These are phyloP conservation scores for Schwanniomyces polymorphus DNA, from an alignment of 805 yeast genomes.

Conservation along the genomic window DNA sequence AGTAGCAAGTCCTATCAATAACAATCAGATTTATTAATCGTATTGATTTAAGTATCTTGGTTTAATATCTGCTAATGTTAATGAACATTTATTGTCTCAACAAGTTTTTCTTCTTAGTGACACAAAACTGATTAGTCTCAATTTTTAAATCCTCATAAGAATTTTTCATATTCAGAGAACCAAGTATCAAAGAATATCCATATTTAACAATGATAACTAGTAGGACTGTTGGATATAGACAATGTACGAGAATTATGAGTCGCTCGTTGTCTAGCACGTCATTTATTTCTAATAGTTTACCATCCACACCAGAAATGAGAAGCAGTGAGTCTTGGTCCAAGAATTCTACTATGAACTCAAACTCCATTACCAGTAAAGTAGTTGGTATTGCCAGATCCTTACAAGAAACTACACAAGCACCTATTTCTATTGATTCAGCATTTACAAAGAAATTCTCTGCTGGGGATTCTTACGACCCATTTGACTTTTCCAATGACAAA, in stretches of 20 bases:
- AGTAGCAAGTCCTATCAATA: neutral
- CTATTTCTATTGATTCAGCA: constrained; percentile 26
- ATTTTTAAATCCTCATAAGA: neutral
- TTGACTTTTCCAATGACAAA: constrained; percentile 69
- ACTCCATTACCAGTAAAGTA: constrained; percentile 27
- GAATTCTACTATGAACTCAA: constrained; percentile 4
- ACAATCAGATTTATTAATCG: neutral
- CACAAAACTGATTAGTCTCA: neutral
- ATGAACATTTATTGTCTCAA: neutral
- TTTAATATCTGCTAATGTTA: neutral
- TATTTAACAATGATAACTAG: neutral
- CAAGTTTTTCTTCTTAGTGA: neutral
- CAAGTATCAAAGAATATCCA: neutral
- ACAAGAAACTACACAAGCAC: constrained; percentile 30
- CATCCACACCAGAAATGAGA: constrained; percentile 34
- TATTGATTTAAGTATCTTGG: neutral
- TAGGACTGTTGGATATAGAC: neutral
- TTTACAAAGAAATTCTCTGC: constrained; percentile 49
- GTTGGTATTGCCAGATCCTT: constrained; percentile 34
- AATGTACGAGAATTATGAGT: neutral
- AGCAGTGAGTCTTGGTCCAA: constrained; percentile 26
- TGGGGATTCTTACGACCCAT: constrained; percentile 72
- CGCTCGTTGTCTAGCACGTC: neutral
- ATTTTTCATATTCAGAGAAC: neutral
- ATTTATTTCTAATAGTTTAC: constrained; percentile 10